These are phyloP conservation scores for Gynostemma pentaphyllum DNA, from an alignment of 306 rosid genomes.

Conservation along the genomic window DNA sequence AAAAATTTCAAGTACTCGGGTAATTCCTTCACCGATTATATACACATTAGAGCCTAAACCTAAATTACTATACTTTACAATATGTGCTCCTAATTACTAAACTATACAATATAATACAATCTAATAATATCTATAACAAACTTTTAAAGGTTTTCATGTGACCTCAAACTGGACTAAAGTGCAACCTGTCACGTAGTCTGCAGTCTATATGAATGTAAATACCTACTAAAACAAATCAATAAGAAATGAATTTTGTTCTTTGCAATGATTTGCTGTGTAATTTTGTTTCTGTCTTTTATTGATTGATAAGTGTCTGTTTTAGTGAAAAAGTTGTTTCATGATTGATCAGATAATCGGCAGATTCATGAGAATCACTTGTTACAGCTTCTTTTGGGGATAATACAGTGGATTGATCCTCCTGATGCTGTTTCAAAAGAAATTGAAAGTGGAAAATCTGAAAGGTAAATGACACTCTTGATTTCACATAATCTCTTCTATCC, in stretches of 20 bases:
- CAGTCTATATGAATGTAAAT: not conserved
- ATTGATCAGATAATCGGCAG: constrained; percentile 54
- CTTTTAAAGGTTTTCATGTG: too few species aligned
- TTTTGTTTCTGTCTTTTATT: constrained; percentile 3
- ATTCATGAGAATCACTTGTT: constrained; percentile 72
- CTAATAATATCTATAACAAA: too few species aligned
- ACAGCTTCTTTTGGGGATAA: constrained; percentile 68
- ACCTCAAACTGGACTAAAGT: too few species aligned
- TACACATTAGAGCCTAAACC: too few species aligned
- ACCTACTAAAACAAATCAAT: not conserved
- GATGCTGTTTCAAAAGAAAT: constrained; percentile 61
- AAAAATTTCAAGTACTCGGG: too few species aligned
- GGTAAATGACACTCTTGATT: constrained; percentile 33
- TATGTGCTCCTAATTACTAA: too few species aligned
- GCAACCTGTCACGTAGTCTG: not conserved
- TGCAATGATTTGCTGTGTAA: not conserved
- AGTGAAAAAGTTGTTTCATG: constrained; percentile 17
- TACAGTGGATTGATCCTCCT: constrained; percentile 94
- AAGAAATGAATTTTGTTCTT: not conserved
- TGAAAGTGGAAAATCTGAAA: constrained; percentile 74
- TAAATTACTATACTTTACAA: too few species aligned
- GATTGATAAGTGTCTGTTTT: constrained; percentile 11
- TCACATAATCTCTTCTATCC: not conserved
- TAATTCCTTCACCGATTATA: too few species aligned
- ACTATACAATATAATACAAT: too few species aligned